These are phyloP conservation scores for Quercus variabilis DNA, from an alignment of 306 rosid genomes.

Conservation along the genomic window DNA sequence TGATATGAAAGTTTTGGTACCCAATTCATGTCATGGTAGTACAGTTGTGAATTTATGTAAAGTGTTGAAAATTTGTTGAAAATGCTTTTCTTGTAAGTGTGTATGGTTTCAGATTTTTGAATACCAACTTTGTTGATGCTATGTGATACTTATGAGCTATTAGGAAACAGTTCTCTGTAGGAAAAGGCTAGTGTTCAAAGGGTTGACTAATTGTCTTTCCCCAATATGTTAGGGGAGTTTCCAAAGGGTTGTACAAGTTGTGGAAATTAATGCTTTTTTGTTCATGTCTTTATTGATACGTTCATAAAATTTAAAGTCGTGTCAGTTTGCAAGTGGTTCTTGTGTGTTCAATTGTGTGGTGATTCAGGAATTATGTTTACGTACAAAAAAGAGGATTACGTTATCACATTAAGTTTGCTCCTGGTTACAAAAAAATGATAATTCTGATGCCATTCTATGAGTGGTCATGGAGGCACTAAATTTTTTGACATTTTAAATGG, in stretches of 20 bases:
- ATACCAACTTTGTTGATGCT: neutral
- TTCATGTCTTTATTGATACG: neutral
- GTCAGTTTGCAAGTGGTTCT: neutral
- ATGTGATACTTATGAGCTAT: neutral
- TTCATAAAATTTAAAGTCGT: neutral
- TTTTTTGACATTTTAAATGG: neutral
- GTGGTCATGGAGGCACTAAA: neutral
- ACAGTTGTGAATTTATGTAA: neutral
- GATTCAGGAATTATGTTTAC: neutral
- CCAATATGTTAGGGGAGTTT: neutral
- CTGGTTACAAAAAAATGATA: slow-evolving; percentile 6
- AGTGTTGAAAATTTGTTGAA: neutral
- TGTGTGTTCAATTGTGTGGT: neutral
- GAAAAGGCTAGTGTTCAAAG: neutral
- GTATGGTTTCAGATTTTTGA: neutral
- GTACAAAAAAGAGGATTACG: neutral
- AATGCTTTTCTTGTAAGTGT: neutral
- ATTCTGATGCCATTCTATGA: neutral
- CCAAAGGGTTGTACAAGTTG: neutral
- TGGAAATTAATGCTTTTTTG: slow-evolving; percentile 13
- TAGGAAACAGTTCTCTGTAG: neutral
- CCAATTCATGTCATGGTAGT: neutral
- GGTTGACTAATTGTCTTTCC: neutral
- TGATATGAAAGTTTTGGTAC: neutral
- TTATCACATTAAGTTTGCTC: slow-evolving; percentile 9